These are phyloP conservation scores for Datura wrightii DNA, from an alignment of 257 asterid genomes.

Conservation along the genomic window DNA sequence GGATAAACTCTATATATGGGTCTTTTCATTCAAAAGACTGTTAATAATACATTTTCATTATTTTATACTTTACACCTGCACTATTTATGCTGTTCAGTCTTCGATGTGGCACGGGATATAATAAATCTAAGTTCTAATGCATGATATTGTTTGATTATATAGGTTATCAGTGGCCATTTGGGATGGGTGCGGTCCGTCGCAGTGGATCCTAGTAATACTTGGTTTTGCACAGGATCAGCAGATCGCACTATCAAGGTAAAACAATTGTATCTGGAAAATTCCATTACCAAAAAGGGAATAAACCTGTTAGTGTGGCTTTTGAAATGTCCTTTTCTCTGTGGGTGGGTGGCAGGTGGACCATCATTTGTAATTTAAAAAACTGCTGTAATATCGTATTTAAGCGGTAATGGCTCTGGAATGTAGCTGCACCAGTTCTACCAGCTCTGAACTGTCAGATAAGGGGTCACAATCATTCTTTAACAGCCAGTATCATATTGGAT, in stretches of 20 bases:
- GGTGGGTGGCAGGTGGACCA: background rate
- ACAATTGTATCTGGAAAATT: background rate
- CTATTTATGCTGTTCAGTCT: background rate
- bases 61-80: background rate
- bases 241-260: conserved; percentile 42
- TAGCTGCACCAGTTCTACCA: background rate
- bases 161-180: conserved; percentile 95
- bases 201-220: conserved; percentile 31
- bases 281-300: background rate
- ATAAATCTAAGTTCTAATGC: conserved; percentile 17
- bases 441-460: background rate
- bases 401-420: background rate
- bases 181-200: conserved; percentile 33
- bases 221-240: conserved; percentile 32
- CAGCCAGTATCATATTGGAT: background rate
- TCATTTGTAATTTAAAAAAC: background rate
- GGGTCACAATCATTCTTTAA: background rate
- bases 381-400: background rate
- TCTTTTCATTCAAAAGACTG: background rate
- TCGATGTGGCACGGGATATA: conserved; percentile 21
- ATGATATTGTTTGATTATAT: conserved; percentile 33
- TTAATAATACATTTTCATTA: background rate
- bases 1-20: background rate
- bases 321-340: background rate
- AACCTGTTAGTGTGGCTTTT: conserved; percentile 1